Conservation (phyloP, 2,329 filamentous ascomycete genomes). For the Lasiodiplodia sp. region DNA sequence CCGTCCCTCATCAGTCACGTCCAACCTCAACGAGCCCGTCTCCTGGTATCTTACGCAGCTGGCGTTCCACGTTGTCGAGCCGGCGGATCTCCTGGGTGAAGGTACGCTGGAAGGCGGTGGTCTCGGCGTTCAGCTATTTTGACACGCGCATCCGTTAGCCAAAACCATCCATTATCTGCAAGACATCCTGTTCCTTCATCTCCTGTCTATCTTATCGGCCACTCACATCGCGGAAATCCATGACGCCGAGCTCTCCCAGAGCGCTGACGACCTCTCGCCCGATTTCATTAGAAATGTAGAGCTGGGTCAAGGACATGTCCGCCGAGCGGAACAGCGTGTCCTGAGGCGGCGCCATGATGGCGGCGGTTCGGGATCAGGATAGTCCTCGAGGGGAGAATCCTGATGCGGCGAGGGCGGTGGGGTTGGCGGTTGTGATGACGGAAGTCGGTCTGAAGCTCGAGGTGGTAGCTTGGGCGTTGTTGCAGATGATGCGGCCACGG, state of each 20-base stretch:
- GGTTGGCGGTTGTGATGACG: conserved; percentile 7
- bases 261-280: conserved; percentile 97
- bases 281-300: conserved; percentile 99
- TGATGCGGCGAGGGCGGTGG: conserved; percentile 14
- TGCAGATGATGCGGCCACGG: conserved; percentile 23
- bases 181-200: background rate
- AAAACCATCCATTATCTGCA: background rate
- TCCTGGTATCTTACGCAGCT: conserved; percentile 73
- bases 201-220: background rate
- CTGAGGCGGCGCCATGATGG: conserved; percentile 67
- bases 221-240: conserved; percentile 96
- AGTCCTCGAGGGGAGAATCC: conserved; percentile 9
- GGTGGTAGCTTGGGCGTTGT: conserved; percentile 21
- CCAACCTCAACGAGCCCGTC: background rate
- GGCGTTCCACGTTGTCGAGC: conserved; percentile 96
- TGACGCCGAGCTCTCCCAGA: conserved; percentile 91
- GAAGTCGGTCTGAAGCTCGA: conserved; percentile 19
- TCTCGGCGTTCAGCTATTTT: conserved; percentile 84
- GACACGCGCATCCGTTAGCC: conserved; percentile 3
- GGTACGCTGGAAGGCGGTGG: conserved; percentile 93
- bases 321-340: conserved; percentile 99
- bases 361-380: conserved; percentile 29
- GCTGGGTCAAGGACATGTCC: conserved; percentile 99
- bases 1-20: conserved; percentile 7
- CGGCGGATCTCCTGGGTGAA: conserved; percentile 98